Evolutionary conservation across 352 stramenopile genomes (phyloP).

Genomic region (Plasmopara halstedii): DNA sequence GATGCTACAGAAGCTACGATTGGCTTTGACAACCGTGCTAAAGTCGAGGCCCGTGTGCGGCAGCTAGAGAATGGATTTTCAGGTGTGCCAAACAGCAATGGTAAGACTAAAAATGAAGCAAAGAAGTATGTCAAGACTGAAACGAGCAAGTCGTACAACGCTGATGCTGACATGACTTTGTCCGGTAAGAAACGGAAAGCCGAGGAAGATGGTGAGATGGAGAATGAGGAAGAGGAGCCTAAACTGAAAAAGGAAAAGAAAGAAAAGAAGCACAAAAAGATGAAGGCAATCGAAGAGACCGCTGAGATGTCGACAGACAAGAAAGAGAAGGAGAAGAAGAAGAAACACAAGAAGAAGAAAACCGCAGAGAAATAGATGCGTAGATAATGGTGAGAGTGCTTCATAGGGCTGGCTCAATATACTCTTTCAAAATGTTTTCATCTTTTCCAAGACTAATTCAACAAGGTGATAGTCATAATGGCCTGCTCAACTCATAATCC

Average conservation of each 20-base stretch:
- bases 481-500: too few species aligned
- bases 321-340: constrained; percentile 36
- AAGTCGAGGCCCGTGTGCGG: constrained; percentile 97
- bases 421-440: too few species aligned
- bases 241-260: constrained; percentile 71
- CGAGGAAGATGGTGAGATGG: too few species aligned
- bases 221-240: constrained; percentile 55
- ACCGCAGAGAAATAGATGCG: constrained; percentile 40
- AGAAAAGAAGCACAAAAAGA: constrained; percentile 60
- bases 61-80: constrained; percentile 95
- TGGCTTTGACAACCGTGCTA: constrained; percentile 95
- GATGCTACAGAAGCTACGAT: constrained; percentile 95
- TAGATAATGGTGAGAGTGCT: too few species aligned
- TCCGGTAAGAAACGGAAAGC: constrained; percentile 85
- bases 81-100: constrained; percentile 75
- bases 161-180: constrained; percentile 93
- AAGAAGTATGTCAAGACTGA: constrained; percentile 89
- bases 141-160: constrained; percentile 88
- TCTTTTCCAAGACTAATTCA: too few species aligned
- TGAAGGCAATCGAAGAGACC: constrained; percentile 36
- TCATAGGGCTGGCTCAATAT: too few species aligned
- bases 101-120: constrained; percentile 84
- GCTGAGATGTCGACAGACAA: constrained; percentile 25
- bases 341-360: constrained; percentile 42
- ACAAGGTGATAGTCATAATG: too few species aligned